Base-by-base conservation (phyloP, 176 grass and related monocot species). In the Avena atlantica region DNA sequence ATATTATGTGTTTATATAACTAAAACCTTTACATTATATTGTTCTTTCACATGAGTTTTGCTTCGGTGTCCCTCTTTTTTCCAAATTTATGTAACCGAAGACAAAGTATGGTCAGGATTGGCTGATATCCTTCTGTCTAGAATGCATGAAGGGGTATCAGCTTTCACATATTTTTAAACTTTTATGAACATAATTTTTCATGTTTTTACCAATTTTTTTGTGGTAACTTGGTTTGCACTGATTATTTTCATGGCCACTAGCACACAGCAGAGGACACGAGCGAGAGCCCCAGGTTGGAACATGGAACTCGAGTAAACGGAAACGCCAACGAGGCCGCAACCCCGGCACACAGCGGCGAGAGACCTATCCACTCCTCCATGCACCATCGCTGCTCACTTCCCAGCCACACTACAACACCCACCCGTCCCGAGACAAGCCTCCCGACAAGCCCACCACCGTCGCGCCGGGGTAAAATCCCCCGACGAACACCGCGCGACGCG, bases 311-410 rank as follows among this genome's bases (percentile, higher is more conserved):
- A 53, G 71, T 25, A 14, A 69, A 78, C 65, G 3, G 57, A 45
- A 56, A 37, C 63, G 74, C 65, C 81, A 71, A 40, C 62, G 78
- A 61, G 76, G 77, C 44, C 12, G 45, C 27, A 47, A 48, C 3
- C 31, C 13, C 74, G 47, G 47, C n/a, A 27, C 36, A 3, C 42
- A 1, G 47, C 80, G 62, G 13, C n/a, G 72, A 5, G 3, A 87
- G 66, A 76, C 86, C 85, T 91, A 91, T 91, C 90, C 90, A 80
- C 82, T 91, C 85, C 85, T 42, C 60, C 77, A 71, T 64, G 86
- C 82, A 34, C 52, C 78, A 62, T 20, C 78, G 60, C 82, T 37
- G 70, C 90, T 81, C 37, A 72, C 82, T 55, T 78, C 86, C 82
- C 82, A 91, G 78, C 90, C 86, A 91, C 90, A 42, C 77, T 83